These are phyloP conservation scores for Candida chauliodis DNA, from an alignment of 805 yeast species.

Conservation along the genomic window DNA sequence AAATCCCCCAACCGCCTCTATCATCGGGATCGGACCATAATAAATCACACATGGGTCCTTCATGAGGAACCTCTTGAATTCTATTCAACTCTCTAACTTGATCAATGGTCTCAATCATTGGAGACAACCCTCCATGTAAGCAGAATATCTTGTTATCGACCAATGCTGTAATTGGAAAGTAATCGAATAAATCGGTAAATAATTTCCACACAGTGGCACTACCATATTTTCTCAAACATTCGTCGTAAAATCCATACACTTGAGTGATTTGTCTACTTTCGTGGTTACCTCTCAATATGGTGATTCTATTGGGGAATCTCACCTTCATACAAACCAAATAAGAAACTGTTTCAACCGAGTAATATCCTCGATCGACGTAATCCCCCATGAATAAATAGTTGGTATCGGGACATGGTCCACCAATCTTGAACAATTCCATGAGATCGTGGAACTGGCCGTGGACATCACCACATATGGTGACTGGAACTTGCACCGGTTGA, in stretches of 20 bases:
- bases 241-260: constrained; percentile 94
- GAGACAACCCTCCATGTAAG: constrained; percentile 91
- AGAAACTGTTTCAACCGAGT: constrained; percentile 88
- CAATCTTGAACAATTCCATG: constrained; percentile 88
- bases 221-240: constrained; percentile 90
- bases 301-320: constrained; percentile 85
- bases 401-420: constrained; percentile 55
- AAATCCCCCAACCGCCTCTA: constrained; percentile 96
- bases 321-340: constrained; percentile 88
- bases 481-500: constrained; percentile 93
- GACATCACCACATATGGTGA: constrained; percentile 95
- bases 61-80: constrained; percentile 95
- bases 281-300: constrained; percentile 91
- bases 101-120: constrained; percentile 90
- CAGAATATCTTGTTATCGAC: constrained; percentile 90
- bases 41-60: constrained; percentile 96
- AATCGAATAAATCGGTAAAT: constrained; percentile 88
- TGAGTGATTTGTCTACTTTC: constrained; percentile 95
- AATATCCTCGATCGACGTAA: constrained; percentile 88
- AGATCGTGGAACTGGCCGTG: constrained; percentile 96
- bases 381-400: constrained; percentile 52
- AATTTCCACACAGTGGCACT: constrained; percentile 90
- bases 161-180: constrained; percentile 88
- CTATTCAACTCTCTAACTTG: constrained; percentile 89
- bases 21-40: constrained; percentile 98